Evolutionary conservation across 257 asterid species (phyloP).

Genomic region (Capsicum chinense): DNA sequence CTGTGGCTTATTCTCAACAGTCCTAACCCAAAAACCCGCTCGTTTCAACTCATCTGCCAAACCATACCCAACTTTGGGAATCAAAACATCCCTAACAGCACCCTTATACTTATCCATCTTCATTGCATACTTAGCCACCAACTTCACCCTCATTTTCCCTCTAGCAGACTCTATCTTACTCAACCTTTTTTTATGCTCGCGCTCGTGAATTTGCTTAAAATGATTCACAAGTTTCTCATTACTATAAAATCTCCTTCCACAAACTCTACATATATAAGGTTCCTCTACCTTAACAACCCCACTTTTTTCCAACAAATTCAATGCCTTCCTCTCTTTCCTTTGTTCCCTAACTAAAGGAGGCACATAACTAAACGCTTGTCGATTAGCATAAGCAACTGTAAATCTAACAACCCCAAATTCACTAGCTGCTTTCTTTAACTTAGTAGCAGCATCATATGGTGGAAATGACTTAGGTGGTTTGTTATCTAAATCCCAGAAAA

Average conservation of each 20-base stretch:
- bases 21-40: slow-evolving; percentile 83
- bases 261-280: slow-evolving; percentile 73
- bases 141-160: slow-evolving; percentile 72
- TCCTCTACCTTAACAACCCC: slow-evolving; percentile 61
- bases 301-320: slow-evolving; percentile 57
- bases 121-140: slow-evolving; percentile 72
- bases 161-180: slow-evolving; percentile 81
- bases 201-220: slow-evolving; percentile 83
- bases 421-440: slow-evolving; percentile 64
- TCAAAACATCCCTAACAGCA: slow-evolving; percentile 73
- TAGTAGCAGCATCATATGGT: slow-evolving; percentile 80
- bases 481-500: slow-evolving; percentile 96
- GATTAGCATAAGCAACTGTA: slow-evolving; percentile 80
- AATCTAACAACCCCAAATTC: slow-evolving; percentile 73
- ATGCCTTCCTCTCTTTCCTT: slow-evolving; percentile 55
- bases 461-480: slow-evolving; percentile 78
- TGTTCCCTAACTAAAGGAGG: slow-evolving; percentile 62
- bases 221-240: slow-evolving; percentile 70
- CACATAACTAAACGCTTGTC: slow-evolving; percentile 72
- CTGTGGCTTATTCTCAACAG: slow-evolving; percentile 72
- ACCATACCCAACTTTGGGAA: slow-evolving; percentile 78
- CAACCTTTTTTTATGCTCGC: slow-evolving; percentile 78
- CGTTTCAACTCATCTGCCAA: slow-evolving; percentile 79
- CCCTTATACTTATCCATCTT: slow-evolving; percentile 88
- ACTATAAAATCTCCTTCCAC: slow-evolving; percentile 81